These are phyloP conservation scores for Micromonas commoda DNA, from an alignment of 139 green algal genomes.

Conservation along the genomic window DNA sequence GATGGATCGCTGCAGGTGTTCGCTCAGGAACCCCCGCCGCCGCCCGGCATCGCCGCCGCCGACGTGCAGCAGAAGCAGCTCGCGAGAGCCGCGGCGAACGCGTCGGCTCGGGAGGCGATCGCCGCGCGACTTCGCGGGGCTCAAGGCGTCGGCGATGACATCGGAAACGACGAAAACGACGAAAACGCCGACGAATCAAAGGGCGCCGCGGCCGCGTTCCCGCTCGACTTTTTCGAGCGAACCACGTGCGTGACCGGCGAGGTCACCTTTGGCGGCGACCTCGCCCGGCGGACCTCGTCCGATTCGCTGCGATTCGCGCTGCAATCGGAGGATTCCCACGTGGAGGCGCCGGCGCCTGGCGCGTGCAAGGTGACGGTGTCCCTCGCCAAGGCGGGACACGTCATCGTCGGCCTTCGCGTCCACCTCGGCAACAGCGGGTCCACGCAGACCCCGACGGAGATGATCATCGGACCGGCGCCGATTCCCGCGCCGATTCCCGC, in stretches of 20 bases:
- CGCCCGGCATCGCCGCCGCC: not conserved
- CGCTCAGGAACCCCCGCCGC: not conserved
- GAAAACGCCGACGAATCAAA: not conserved
- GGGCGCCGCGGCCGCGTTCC: conserved; percentile 11
- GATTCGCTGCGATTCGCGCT: conserved; percentile 30
- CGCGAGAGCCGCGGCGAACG: not conserved
- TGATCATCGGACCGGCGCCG: conserved; percentile 26
- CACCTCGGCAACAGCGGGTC: conserved; percentile 28
- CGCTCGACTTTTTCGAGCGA: conserved; percentile 44
- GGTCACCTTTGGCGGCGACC: conserved; percentile 35
- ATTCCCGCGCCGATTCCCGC: not conserved
- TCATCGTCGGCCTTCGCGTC: conserved; percentile 39
- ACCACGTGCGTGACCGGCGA: conserved; percentile 31
- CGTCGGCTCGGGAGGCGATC: not conserved
- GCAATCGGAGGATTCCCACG: conserved; percentile 31
- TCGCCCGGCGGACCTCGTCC: conserved; percentile 13
- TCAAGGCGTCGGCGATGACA: not conserved
- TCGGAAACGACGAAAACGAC: not conserved
- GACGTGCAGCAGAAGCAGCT: not conserved
- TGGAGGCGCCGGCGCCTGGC: conserved; percentile 30
- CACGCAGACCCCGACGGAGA: conserved; percentile 31
- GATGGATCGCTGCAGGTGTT: conserved; percentile 38
- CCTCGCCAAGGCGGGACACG: conserved; percentile 28
- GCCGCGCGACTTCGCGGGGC: not conserved
- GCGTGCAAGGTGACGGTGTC: conserved; percentile 34